A percentile compares a stretch with the other conserved stretches of the same genome.
These are phyloP conservation scores for Morella rubra DNA, from an alignment of 306 rosid species.

Conservation along the genomic window DNA sequence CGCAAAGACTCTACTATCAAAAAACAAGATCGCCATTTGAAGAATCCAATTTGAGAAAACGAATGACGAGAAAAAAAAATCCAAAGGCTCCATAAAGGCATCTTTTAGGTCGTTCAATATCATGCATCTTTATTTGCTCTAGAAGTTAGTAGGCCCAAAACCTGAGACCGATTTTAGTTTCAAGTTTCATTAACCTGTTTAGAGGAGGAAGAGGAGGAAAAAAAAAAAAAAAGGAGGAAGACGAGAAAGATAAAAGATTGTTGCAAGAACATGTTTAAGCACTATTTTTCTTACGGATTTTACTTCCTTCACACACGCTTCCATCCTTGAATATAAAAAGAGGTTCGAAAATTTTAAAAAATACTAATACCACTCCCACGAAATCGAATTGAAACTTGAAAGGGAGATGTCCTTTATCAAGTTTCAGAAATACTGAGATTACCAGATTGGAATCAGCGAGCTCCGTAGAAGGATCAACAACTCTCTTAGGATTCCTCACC, in stretches of 20 bases:
- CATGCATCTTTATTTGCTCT: not conserved
- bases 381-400: not conserved
- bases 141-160: not conserved
- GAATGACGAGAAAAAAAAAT: not conserved
- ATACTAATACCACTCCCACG: not conserved
- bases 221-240: not conserved
- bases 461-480: conserved; percentile 41
- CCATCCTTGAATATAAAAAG: no score
- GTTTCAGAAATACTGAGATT: not conserved
- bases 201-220: no score
- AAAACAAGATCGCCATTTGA: not conserved
- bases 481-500: conserved; percentile 35
- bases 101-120: not conserved
- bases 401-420: not conserved
- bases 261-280: no score
- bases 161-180: not conserved
- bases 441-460: conserved; percentile 43
- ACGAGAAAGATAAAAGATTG: not conserved
- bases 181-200: no score
- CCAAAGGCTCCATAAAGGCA: not conserved
- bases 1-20: not conserved
- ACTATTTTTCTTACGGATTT: no score
- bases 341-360: no score
- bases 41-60: not conserved
- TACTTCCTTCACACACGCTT: no score